These are phyloP conservation scores for Leccinellum albellum DNA, from an alignment of 768 basidiomycete species.

Conservation along the genomic window DNA sequence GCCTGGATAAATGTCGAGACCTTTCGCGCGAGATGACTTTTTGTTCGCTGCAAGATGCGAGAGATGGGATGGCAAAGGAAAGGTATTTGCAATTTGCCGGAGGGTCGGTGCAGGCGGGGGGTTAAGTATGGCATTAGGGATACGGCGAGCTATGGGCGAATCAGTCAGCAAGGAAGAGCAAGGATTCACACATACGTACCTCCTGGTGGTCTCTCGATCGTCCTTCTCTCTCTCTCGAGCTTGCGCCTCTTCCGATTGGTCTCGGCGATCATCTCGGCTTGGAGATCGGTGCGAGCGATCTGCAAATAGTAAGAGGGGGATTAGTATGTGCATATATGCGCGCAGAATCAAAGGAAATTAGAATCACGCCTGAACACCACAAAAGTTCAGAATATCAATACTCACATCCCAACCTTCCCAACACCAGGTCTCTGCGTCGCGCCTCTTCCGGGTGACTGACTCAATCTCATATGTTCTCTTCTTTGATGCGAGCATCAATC, in stretches of 20 bases:
- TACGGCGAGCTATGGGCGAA: constrained; percentile 43
- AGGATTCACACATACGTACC: constrained; percentile 41
- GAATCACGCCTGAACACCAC: background rate
- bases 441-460: constrained; percentile 57
- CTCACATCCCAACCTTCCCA: constrained; percentile 93
- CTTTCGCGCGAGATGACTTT: constrained; percentile 14
- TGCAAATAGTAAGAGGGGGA: constrained; percentile 25
- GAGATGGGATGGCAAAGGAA: constrained; percentile 41
- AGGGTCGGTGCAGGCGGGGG: constrained; percentile 57
- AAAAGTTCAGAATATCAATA: constrained; percentile 6
- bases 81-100: constrained; percentile 61
- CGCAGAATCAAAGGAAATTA: background rate
- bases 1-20: constrained; percentile 15
- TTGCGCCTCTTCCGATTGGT: constrained; percentile 81
- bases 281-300: constrained; percentile 74
- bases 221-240: constrained; percentile 81
- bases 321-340: constrained; percentile 7
- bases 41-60: constrained; percentile 22
- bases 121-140: constrained; percentile 53
- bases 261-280: constrained; percentile 86
- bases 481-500: constrained; percentile 74
- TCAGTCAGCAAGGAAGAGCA: constrained; percentile 2
- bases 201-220: constrained; percentile 70
- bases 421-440: constrained; percentile 67
- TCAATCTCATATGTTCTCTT: constrained; percentile 67